A percentile compares a stretch with the other conserved stretches of the same genome.
phyloP scores from a whole-genome alignment of 345 rosid genomes.

The Euclidium syriacum region DNA sequence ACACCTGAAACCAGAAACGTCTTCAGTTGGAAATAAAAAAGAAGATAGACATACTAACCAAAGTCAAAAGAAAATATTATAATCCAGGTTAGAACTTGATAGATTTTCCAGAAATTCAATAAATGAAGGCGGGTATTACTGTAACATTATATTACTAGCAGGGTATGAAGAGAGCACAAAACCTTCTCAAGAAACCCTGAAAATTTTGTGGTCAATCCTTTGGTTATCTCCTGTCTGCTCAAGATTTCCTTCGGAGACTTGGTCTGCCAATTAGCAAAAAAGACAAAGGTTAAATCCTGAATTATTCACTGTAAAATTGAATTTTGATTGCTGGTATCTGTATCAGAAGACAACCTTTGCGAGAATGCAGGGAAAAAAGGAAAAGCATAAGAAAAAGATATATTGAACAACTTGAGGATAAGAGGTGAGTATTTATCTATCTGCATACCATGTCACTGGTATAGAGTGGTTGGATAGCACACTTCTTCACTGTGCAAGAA shows the following conservation, averaged over 20 bases:
- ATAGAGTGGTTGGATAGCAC: conserved; percentile 15
- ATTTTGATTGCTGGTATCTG: not conserved
- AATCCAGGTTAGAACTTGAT: not conserved
- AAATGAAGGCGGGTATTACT: not conserved
- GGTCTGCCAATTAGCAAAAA: not conserved
- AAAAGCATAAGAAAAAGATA: not conserved
- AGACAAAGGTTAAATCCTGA: not conserved
- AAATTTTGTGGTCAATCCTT: not conserved
- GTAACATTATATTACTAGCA: not conserved
- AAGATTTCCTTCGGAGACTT: not conserved
- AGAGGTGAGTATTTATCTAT: not conserved
- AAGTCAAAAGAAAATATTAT: not conserved
- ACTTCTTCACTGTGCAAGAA: conserved; percentile 11
- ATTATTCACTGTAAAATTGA: not conserved
- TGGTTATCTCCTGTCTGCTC: conserved; percentile 6
- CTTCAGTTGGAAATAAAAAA: not conserved
- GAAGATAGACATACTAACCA: not conserved
- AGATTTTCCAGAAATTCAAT: not conserved
- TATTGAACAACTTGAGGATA: too few species aligned
- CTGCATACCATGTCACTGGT: not conserved
- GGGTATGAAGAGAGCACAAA: not conserved
- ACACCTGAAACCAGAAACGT: conserved; percentile 4
- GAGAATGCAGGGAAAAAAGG: not conserved
- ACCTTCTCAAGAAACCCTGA: conserved; percentile 3
- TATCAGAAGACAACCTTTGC: not conserved